Base-by-base conservation (phyloP, 495 filamentous ascomycete species). In the Podospora appendiculata region DNA sequence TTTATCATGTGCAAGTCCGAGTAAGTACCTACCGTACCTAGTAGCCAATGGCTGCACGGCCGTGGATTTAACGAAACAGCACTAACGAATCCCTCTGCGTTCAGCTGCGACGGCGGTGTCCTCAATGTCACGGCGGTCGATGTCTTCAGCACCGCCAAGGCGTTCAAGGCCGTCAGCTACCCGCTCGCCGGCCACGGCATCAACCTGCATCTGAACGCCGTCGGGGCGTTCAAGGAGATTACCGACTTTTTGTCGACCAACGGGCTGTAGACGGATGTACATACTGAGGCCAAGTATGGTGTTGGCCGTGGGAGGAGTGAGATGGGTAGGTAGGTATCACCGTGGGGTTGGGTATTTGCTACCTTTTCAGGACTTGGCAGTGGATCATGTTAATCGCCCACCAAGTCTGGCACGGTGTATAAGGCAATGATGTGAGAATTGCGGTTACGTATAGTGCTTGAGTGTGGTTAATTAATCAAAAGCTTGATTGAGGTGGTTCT, bases 1-100 rank as follows among this genome's bases (percentile, higher is more conserved):
- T 67, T 66, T 42, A 68, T 68, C 32, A 63, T 65, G 19, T 70
- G 68, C 48, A 59, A 52, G 38, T 59, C 60, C 16, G 56, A 61
- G 57, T 59, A 52, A 49, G 57, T 34, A 57, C 53, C 51, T 43
- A n/a, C n/a, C n/a, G n/a, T n/a, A n/a, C n/a, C n/a, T n/a, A n/a
- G n/a, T n/a, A n/a, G n/a, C n/a, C n/a, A n/a, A n/a, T n/a, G n/a
- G n/a, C n/a, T n/a, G n/a, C n/a, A n/a, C n/a, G n/a, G n/a, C n/a
- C n/a, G n/a, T n/a, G n/a, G n/a, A n/a, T n/a, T n/a, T n/a, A n/a
- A n/a, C n/a, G n/a, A n/a, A n/a, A n/a, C n/a, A n/a, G n/a, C n/a
- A n/a, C n/a, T n/a, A n/a, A n/a, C n/a, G n/a, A n/a, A n/a, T n/a
- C n/a, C n/a, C n/a, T n/a, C n/a, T n/a, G n/a, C n/a, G 11, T 45